Evolutionary conservation across 495 filamentous ascomycete species (phyloP).

Genomic region (Terfezia claveryi): DNA sequence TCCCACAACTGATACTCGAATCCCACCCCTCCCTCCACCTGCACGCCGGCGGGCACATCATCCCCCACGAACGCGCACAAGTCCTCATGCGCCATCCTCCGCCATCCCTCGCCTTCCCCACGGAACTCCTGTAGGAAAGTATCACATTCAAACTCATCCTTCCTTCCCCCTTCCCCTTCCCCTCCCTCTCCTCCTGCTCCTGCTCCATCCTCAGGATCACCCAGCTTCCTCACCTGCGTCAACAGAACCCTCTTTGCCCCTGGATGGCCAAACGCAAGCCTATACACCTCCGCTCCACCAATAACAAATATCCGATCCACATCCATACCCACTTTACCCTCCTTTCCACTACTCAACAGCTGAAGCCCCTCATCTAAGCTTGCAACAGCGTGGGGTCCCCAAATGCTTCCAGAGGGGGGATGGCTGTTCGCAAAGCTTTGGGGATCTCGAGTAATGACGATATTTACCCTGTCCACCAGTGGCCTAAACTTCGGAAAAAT

Average conservation of each 20-base stretch:
- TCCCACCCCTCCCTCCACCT: slow-evolving; percentile 33
- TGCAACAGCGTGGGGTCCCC: slow-evolving; percentile 7
- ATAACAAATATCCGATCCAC: slow-evolving; percentile 56
- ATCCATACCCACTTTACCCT: slow-evolving; percentile 9
- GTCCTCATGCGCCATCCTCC: slow-evolving; percentile 25
- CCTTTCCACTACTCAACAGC: slow-evolving; percentile 12
- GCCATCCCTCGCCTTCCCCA: slow-evolving; percentile 26
- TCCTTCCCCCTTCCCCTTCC: not conserved
- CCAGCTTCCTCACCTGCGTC: slow-evolving; percentile 31
- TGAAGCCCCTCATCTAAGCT: slow-evolving; percentile 38
- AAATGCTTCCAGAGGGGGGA: slow-evolving; percentile 1
- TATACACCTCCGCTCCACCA: slow-evolving; percentile 73
- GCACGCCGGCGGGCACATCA: slow-evolving; percentile 26
- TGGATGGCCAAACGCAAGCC: slow-evolving; percentile 32
- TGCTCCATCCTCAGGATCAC: slow-evolving; percentile 34
- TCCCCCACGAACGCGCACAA: slow-evolving; percentile 38
- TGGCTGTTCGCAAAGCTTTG: not conserved
- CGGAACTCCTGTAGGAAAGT: slow-evolving; percentile 53
- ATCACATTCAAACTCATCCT: slow-evolving; percentile 35
- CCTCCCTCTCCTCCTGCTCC: not conserved
- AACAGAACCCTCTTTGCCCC: slow-evolving; percentile 35
- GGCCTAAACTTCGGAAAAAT: slow-evolving; percentile 62
- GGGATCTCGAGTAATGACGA: slow-evolving; percentile 43
- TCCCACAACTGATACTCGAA: slow-evolving; percentile 49
- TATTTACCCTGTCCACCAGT: slow-evolving; percentile 50